phyloP scores from a whole-genome alignment of 2,329 filamentous ascomycete genomes.

The Arthroderma sp. region DNA sequence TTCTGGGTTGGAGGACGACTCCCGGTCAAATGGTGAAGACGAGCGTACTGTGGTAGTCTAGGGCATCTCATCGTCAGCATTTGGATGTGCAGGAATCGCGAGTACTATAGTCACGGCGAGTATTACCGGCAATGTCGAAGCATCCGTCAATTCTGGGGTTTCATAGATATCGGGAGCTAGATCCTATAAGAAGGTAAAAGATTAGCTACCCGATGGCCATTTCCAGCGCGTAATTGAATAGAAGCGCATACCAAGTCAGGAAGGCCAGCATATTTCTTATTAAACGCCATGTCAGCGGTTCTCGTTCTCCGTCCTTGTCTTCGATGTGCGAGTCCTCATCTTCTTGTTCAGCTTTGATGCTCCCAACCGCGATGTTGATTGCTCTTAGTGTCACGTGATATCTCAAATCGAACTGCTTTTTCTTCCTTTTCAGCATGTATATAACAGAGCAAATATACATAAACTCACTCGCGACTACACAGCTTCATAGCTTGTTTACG shows the following conservation, averaged over 20 bases:
- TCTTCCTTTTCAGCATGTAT: not conserved
- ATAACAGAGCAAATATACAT: not conserved
- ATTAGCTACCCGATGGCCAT: conserved; percentile 9
- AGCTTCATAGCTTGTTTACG: too few species aligned
- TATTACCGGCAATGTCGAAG: conserved; percentile 65
- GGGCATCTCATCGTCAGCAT: conserved; percentile 15
- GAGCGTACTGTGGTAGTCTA: conserved; percentile 46
- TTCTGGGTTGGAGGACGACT: conserved; percentile 39
- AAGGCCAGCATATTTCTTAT: conserved; percentile 69
- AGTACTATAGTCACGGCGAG: not conserved
- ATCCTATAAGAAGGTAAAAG: conserved; percentile 47
- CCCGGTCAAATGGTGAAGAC: conserved; percentile 46
- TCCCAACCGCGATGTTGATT: not conserved
- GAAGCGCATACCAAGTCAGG: conserved; percentile 56
- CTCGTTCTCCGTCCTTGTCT: conserved; percentile 12
- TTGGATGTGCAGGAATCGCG: not conserved
- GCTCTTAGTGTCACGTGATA: not conserved
- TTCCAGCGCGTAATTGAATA: conserved; percentile 3
- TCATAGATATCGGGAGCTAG: conserved; percentile 92
- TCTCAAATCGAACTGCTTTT: not conserved
- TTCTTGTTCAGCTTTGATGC: not conserved
- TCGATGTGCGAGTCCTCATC: not conserved
- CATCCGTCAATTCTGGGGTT: conserved; percentile 82
- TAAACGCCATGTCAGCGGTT: conserved; percentile 50
- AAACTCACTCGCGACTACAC: not conserved